Conservation (phyloP, 257 asterid species). For the Anisodus acutangulus region DNA sequence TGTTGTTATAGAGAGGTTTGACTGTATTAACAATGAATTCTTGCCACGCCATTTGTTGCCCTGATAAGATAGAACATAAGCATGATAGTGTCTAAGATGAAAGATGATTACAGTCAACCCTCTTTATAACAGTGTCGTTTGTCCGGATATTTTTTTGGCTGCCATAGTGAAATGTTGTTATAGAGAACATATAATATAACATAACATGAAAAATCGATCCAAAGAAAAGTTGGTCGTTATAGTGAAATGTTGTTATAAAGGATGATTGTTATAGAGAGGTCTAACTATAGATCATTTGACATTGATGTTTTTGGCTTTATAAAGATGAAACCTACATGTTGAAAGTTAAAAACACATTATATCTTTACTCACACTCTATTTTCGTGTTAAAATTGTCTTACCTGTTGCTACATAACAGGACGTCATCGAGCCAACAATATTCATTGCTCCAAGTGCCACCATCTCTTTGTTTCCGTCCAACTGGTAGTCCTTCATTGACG, state of each 20-base stretch:
- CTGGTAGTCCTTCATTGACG: conserved; percentile 89
- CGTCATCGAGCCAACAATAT: conserved; percentile 87
- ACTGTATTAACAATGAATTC: neutral
- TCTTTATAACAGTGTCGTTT: too few species aligned
- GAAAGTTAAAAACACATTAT: neutral
- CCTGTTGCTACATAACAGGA: conserved; percentile 97
- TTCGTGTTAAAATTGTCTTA: conserved; percentile 21
- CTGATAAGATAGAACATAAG: neutral
- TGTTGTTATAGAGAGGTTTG: too few species aligned
- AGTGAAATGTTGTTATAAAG: too few species aligned
- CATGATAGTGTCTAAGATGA: too few species aligned
- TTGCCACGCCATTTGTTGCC: neutral
- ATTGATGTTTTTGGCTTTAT: neutral
- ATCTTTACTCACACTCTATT: neutral
- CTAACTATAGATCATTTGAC: neutral
- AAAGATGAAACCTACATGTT: neutral
- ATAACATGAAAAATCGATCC: too few species aligned
- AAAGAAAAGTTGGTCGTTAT: too few species aligned
- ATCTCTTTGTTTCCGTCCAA: conserved; percentile 92
- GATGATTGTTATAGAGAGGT: too few species aligned
- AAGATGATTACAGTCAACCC: too few species aligned
- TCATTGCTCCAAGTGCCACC: conserved; percentile 96
- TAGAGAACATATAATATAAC: too few species aligned
- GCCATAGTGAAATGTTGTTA: too few species aligned
- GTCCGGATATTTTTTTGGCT: too few species aligned